phyloP scores from a whole-genome alignment of 352 stramenopile species.

The Peronosclerospora sorghi region DNA sequence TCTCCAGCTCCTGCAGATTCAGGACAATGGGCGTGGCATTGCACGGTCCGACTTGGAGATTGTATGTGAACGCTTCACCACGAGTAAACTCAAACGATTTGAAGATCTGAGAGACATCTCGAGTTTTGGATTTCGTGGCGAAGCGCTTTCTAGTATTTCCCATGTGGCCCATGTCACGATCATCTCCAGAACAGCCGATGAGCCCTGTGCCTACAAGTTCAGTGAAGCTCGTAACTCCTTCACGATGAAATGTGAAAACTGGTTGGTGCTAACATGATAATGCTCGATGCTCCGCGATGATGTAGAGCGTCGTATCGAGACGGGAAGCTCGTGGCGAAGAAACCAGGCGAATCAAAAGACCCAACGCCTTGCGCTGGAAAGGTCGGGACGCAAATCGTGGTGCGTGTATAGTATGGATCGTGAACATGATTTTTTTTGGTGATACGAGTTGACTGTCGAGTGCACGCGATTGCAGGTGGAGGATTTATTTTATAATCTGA shows the following conservation, averaged over 20 bases:
- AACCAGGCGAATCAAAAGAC: slow-evolving; percentile 47
- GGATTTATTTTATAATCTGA: slow-evolving; percentile 99
- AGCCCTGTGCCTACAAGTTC: slow-evolving; percentile 78
- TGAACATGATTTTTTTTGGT: too few species aligned
- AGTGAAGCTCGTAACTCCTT: slow-evolving; percentile 1
- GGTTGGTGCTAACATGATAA: neutral
- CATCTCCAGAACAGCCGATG: slow-evolving; percentile 68
- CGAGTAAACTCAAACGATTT: slow-evolving; percentile 91
- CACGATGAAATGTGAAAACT: neutral
- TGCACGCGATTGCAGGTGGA: slow-evolving; percentile 62
- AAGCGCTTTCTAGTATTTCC: slow-evolving; percentile 96
- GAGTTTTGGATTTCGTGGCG: slow-evolving; percentile 98
- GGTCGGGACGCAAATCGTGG: slow-evolving; percentile 70
- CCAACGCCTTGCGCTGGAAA: slow-evolving; percentile 68
- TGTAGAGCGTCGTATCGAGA: slow-evolving; percentile 86
- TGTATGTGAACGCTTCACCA: slow-evolving; percentile 97
- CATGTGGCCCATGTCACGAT: slow-evolving; percentile 90
- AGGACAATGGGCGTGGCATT: slow-evolving; percentile 93
- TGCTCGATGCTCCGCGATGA: neutral
- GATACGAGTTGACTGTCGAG: too few species aligned
- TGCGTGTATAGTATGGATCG: too few species aligned
- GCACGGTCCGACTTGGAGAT: slow-evolving; percentile 87
- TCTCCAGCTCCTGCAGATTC: slow-evolving; percentile 90
- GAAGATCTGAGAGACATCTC: slow-evolving; percentile 91
- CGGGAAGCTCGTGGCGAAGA: slow-evolving; percentile 74